These are phyloP conservation scores for Chytriomyces sp. DNA, from an alignment of 192 early-diverging fungal species.

Conservation along the genomic window DNA sequence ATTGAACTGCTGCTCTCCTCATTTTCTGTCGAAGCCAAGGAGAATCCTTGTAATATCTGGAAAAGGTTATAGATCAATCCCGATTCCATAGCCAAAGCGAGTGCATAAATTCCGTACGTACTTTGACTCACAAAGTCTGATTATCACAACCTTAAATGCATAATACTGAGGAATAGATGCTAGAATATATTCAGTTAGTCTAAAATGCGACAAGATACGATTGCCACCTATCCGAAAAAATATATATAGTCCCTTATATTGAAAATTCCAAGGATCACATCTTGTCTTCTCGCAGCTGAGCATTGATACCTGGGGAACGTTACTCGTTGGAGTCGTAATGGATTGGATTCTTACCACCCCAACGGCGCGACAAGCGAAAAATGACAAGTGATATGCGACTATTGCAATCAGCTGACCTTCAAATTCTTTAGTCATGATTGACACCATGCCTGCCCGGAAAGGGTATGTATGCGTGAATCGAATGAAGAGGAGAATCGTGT, in stretches of 20 bases:
- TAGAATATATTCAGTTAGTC: neutral
- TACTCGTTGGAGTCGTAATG: neutral
- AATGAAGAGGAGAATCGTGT: constrained; percentile 47
- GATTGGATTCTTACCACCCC: constrained; percentile 36
- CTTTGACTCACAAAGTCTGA: constrained; percentile 51
- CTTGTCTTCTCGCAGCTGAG: constrained; percentile 25
- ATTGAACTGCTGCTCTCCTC: constrained; percentile 11
- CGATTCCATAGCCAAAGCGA: neutral
- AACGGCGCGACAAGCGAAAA: constrained; percentile 34
- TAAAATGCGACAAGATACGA: neutral
- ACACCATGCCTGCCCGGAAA: constrained; percentile 50
- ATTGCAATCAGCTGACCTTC: constrained; percentile 31
- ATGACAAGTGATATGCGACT: constrained; percentile 25
- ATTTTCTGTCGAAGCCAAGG: constrained; percentile 40
- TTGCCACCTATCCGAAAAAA: constrained; percentile 42
- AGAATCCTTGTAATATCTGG: constrained; percentile 48
- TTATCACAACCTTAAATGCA: constrained; percentile 34
- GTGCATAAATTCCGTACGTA: constrained; percentile 14
- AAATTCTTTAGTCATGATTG: constrained; percentile 48
- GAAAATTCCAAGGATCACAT: constrained; percentile 43
- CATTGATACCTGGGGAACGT: constrained; percentile 17
- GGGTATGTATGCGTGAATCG: constrained; percentile 50
- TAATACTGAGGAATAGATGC: constrained; percentile 45
- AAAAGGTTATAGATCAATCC: neutral
- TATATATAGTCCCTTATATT: constrained; percentile 37